phyloP scores from a whole-genome alignment of 495 filamentous ascomycete species.

The Xylaria scruposa region DNA sequence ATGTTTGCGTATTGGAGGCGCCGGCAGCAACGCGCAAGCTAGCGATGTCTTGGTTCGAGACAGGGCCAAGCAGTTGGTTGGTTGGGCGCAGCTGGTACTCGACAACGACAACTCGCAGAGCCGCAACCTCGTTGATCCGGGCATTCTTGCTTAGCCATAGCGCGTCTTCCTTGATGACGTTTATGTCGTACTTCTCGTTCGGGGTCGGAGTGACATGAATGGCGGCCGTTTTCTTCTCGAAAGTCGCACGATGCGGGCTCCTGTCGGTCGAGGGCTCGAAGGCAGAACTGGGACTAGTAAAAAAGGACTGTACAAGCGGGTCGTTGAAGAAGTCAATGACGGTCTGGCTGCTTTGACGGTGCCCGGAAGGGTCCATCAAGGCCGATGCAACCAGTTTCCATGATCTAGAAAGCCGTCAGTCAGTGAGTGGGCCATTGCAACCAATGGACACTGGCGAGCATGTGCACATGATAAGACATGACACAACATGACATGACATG shows the following conservation, averaged over 20 bases:
- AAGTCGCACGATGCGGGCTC: conserved; percentile 54
- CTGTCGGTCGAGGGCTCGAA: conserved; percentile 63
- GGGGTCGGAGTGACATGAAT: conserved; percentile 80
- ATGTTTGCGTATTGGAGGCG: conserved; percentile 58
- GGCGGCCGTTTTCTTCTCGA: conserved; percentile 88
- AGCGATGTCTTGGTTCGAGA: conserved; percentile 71
- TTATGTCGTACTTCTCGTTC: conserved; percentile 73
- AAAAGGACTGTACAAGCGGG: conserved; percentile 66
- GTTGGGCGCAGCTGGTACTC: conserved; percentile 82
- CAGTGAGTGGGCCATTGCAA: background rate
- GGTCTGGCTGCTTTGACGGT: conserved; percentile 54
- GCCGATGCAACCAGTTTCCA: conserved; percentile 77
- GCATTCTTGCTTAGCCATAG: conserved; percentile 81
- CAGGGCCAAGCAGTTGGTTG: conserved; percentile 66
- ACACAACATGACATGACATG: background rate
- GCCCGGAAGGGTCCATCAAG: conserved; percentile 60
- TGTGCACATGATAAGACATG: background rate
- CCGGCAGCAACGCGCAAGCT: conserved; percentile 72
- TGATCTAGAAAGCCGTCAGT: conserved; percentile 58
- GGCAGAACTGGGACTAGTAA: conserved; percentile 67
- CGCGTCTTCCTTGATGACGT: conserved; percentile 83
- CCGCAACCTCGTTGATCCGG: conserved; percentile 79
- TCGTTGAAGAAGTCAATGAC: conserved; percentile 72
- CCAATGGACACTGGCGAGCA: background rate
- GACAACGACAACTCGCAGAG: conserved; percentile 77